Evolutionary conservation across 768 basidiomycete genomes (phyloP), one percentile per base, ranked within the genome.

Genomic region (Zangia roseola): DNA sequence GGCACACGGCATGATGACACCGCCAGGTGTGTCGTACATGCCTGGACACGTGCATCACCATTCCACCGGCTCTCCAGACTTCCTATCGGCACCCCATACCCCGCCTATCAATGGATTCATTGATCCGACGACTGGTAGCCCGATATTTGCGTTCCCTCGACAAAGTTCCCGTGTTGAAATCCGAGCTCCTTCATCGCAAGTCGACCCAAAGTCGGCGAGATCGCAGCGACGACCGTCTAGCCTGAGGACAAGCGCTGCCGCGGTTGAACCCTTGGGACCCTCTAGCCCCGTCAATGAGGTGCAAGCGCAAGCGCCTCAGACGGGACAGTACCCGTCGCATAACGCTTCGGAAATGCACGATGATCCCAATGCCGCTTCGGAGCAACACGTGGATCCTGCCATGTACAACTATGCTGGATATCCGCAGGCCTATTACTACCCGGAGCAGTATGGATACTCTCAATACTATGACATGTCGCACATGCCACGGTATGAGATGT

Each of bases 111-210:
- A 78, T 52, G 79, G 81, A 28, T 86, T 82, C 62, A 69, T 86
- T 45, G 84, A 88, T 62, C 82, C 84, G 7, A 53, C 76, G 9
- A 83, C 83, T 28, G 86, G 84, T 20, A 73, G 75, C 13, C 80
- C 87, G n/a, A 78, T 90, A 20, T 90, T 91, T 63, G 75, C 84
- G 5, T 81, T 86, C 60, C 84, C 88, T 28, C 80, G 87, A 17
- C 82, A 86, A 63, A 80, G 78, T 49, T 79, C 82, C 19, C 84
- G 87, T 40, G 69, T 91, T 47, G 83, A 88, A 67, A 91, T 91
- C 43, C 84, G 88, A 50, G 79, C 85, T 12, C 88, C 81, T 2
- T 44, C 61, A n/a, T 42, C 61, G 2, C 63, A 61, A 26, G 48
- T 56, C 5, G 68, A 69, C 16, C 33, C 41, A 1, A 66, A 65